phyloP scores from a whole-genome alignment of 306 rosid species.

The Vicia faba region DNA sequence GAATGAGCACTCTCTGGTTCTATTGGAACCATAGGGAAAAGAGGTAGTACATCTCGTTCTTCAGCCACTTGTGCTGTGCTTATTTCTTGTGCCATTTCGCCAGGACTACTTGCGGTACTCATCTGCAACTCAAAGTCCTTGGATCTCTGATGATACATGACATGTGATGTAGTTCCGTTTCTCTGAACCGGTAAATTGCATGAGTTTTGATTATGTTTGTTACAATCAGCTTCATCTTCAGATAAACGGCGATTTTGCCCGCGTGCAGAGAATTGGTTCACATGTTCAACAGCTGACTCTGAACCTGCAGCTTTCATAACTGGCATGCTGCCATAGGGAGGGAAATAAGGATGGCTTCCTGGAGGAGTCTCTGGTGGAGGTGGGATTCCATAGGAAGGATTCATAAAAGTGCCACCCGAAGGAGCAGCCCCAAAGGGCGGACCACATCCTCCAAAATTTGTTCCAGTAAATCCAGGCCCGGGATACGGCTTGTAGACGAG shows the following conservation, averaged over 20 bases:
- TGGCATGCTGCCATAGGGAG: constrained; percentile 77
- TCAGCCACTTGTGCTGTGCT: constrained; percentile 40
- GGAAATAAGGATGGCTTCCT: constrained; percentile 56
- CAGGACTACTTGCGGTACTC: constrained; percentile 68
- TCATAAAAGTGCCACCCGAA: constrained; percentile 51
- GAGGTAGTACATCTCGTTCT: constrained; percentile 60
- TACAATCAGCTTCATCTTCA: constrained; percentile 42
- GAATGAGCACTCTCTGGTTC: constrained; percentile 55
- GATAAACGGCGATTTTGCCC: constrained; percentile 36
- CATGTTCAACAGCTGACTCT: constrained; percentile 62
- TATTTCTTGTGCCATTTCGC: constrained; percentile 47
- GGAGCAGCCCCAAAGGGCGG: constrained; percentile 61
- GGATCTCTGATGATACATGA: constrained; percentile 42
- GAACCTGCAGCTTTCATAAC: constrained; percentile 54
- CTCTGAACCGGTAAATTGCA: constrained; percentile 47
- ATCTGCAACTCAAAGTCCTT: constrained; percentile 64
- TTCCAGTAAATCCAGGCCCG: constrained; percentile 66
- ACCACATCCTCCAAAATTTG: constrained; percentile 67
- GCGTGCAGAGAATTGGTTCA: constrained; percentile 46
- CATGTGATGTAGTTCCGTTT: constrained; percentile 43
- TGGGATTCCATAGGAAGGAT: constrained; percentile 64
- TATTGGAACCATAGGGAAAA: constrained; percentile 48
- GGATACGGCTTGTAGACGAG: constrained; percentile 89
- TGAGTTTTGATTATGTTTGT: constrained; percentile 50
- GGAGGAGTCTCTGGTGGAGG: constrained; percentile 53